Conservation (phyloP, 495 filamentous ascomycete genomes). For the Cercophora scortea region DNA sequence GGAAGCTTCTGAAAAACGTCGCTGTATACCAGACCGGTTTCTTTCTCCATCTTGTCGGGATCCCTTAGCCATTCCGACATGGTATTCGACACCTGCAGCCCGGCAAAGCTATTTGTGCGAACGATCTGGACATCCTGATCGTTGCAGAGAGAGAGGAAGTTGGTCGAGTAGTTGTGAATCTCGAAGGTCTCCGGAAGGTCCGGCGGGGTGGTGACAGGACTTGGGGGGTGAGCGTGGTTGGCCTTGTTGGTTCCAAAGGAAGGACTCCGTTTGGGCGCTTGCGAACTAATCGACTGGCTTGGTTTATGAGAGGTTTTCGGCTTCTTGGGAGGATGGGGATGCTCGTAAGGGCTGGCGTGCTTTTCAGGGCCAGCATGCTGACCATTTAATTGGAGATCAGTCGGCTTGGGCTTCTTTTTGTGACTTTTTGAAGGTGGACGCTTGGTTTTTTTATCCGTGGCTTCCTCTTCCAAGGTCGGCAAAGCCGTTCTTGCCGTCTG, state of each 20-base stretch:
- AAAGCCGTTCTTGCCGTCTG: constrained; percentile 28
- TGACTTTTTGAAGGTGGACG: constrained; percentile 61
- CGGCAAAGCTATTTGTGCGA: constrained; percentile 59
- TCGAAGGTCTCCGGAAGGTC: constrained; percentile 46
- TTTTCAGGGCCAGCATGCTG: constrained; percentile 27
- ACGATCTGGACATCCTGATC: constrained; percentile 50
- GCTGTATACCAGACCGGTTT: constrained; percentile 32
- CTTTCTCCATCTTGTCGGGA: constrained; percentile 37
- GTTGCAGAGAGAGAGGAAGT: constrained; percentile 66
- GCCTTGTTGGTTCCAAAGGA: constrained; percentile 33
- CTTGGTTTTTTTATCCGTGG: constrained; percentile 56
- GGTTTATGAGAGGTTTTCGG: constrained; percentile 67
- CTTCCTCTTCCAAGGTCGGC: constrained; percentile 47
- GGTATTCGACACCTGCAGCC: constrained; percentile 56
- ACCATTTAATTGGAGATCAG: constrained; percentile 45
- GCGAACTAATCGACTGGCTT: constrained; percentile 60
- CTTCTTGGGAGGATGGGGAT: constrained; percentile 50
- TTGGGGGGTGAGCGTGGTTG: constrained; percentile 40
- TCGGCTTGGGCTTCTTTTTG: constrained; percentile 61
- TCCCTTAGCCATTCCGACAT: constrained; percentile 69
- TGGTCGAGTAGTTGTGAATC: constrained; percentile 58
- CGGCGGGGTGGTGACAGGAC: constrained; percentile 48
- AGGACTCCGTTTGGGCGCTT: constrained; percentile 47
- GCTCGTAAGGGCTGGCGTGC: constrained; percentile 28
- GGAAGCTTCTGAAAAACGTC: constrained; percentile 46